Evolutionary conservation across 176 grass and related monocot species (phyloP).

Genomic region (Saccharum officinarum): DNA sequence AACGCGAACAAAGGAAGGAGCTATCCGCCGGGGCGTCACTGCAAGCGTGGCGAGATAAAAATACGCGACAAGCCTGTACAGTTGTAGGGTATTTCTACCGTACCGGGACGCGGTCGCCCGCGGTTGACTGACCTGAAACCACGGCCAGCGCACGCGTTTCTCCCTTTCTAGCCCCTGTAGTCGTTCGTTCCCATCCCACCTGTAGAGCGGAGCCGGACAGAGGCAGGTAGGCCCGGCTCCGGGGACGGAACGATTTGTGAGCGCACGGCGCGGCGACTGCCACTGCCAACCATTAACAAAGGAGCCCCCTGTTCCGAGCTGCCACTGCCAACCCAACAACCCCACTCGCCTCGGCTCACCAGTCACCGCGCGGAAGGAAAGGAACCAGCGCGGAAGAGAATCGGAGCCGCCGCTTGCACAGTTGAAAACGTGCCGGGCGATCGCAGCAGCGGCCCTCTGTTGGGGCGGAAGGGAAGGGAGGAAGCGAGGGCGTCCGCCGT

Average conservation of each 20-base stretch:
- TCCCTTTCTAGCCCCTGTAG: not conserved
- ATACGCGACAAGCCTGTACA: not conserved
- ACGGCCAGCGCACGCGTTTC: not conserved
- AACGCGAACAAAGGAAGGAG: too few relatives aligned
- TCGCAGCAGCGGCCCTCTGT: not conserved
- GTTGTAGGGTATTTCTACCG: not conserved
- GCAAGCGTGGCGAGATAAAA: not conserved
- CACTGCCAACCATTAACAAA: not conserved
- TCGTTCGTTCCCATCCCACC: not conserved
- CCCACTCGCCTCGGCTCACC: not conserved
- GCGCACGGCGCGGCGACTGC: not conserved
- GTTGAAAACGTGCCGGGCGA: not conserved
- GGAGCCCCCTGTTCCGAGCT: not conserved
- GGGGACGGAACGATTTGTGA: not conserved
- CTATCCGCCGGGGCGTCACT: not conserved
- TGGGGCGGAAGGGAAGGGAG: not conserved
- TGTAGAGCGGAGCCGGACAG: not conserved
- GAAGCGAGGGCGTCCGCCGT: not conserved
- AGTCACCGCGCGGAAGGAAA: not conserved
- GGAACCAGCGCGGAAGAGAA: not conserved
- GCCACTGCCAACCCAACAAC: not conserved
- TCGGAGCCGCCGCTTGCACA: not conserved
- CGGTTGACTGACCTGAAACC: not conserved
- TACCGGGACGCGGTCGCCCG: not conserved
- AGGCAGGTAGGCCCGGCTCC: not conserved